These are phyloP conservation scores for Sequoia sempervirens DNA, from an alignment of 75 land plant species.

Conservation along the genomic window DNA sequence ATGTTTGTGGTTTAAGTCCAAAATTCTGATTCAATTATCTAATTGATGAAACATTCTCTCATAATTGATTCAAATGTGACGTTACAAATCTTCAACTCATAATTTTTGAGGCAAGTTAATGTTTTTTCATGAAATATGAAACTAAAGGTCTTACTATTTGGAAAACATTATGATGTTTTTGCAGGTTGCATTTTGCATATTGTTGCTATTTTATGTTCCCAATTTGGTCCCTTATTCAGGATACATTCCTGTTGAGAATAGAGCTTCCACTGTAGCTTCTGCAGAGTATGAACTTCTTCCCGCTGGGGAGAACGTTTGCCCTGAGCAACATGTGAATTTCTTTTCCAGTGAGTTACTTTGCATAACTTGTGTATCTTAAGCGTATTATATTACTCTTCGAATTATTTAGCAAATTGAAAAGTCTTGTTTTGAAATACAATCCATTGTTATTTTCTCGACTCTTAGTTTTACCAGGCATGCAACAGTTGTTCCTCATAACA, in stretches of 20 bases:
- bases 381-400: neutral
- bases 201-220: conserved; percentile 65
- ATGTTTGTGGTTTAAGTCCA: neutral
- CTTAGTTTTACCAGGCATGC: neutral
- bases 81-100: neutral
- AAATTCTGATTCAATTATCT: neutral
- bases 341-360: conserved; percentile 54
- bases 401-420: neutral
- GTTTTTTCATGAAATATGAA: neutral
- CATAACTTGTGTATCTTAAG: neutral
- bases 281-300: conserved; percentile 70
- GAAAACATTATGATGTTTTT: conserved; percentile 3
- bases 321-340: conserved; percentile 79
- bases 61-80: neutral
- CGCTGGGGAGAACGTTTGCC: conserved; percentile 74
- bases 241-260: conserved; percentile 42
- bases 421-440: neutral
- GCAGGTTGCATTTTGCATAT: conserved; percentile 61
- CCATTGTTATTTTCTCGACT: neutral
- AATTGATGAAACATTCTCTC: neutral
- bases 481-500: neutral
- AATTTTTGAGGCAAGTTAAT: neutral
- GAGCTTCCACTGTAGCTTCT: conserved; percentile 18
- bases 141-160: neutral
- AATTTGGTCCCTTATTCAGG: conserved; percentile 60